phyloP scores from a whole-genome alignment of 202 grass and related monocot genomes.

The Setaria viridis region DNA sequence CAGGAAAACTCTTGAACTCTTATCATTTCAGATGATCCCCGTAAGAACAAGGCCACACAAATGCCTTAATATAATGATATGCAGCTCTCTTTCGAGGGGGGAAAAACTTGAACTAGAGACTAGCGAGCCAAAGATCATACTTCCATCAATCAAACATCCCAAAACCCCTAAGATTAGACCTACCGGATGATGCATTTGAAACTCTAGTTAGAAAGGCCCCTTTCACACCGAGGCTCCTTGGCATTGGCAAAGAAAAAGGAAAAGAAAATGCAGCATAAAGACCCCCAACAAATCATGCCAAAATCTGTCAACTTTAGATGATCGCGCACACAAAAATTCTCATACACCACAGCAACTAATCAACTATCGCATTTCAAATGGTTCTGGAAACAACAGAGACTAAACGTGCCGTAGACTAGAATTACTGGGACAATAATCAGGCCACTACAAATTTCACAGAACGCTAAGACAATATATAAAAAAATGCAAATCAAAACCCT shows the following conservation, averaged over 20 bases:
- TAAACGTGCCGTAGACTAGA: not conserved
- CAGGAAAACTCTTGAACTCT: not conserved
- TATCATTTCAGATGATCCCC: not conserved
- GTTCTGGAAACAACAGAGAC: not conserved
- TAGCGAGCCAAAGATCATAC: too few relatives aligned
- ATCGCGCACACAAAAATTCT: not conserved
- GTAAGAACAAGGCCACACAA: not conserved
- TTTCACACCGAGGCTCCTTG: not conserved
- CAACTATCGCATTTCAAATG: not conserved
- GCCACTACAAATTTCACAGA: not conserved
- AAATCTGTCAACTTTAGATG: not conserved
- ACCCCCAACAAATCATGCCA: not conserved
- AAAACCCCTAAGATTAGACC: not conserved
- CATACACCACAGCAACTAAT: not conserved
- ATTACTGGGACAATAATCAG: not conserved
- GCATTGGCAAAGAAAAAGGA: not conserved
- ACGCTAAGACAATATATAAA: not conserved
- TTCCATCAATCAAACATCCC: not conserved
- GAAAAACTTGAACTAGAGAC: too few relatives aligned
- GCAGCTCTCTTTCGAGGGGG: too few relatives aligned
- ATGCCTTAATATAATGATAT: too few relatives aligned
- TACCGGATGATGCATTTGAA: not conserved
- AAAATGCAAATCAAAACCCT: not conserved
- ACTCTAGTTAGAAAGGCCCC: not conserved
- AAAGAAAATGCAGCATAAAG: slow-evolving; percentile 9